Percentiles rank a stretch among this genome's conserved stretches.
These are phyloP conservation scores for Penicillium chermesinum DNA, from an alignment of 495 filamentous ascomycete species.

Conservation along the genomic window DNA sequence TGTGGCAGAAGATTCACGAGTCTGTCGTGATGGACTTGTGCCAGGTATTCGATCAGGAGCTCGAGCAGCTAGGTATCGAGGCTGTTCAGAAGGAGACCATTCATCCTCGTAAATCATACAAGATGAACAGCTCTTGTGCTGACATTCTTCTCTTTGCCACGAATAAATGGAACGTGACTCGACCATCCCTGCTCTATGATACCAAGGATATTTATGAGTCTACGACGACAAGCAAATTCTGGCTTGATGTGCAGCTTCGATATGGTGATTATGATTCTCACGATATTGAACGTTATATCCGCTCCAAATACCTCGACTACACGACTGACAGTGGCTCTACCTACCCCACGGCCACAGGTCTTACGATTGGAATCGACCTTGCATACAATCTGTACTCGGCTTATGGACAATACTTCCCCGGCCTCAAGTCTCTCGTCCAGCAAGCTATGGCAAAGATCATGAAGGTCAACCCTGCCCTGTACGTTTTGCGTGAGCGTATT, in stretches of 20 bases:
- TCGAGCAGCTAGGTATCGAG: conserved; percentile 94
- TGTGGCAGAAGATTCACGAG: conserved; percentile 99
- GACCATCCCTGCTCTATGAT: conserved; percentile 88
- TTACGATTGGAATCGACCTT: conserved; percentile 98
- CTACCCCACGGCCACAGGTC: conserved; percentile 93
- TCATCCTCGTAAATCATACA: conserved; percentile 99
- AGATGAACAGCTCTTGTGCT: conserved; percentile 99
- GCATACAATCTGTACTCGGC: conserved; percentile 98
- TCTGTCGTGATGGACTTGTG: conserved; percentile 99
- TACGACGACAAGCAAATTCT: conserved; percentile 98
- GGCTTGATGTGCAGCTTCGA: conserved; percentile 95
- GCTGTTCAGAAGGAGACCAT: conserved; percentile 99
- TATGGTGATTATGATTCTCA: conserved; percentile 99
- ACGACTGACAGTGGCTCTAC: conserved; percentile 99
- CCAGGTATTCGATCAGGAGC: conserved; percentile 98
- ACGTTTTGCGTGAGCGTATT: conserved; percentile 96
- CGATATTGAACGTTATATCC: conserved; percentile 96
- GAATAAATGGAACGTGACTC: conserved; percentile 97
- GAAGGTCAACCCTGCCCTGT: conserved; percentile 97
- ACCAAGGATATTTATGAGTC: conserved; percentile 95
- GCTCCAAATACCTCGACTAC: conserved; percentile 98
- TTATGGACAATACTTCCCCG: conserved; percentile 98
- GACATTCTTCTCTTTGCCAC: conserved; percentile 97
- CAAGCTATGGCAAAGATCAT: conserved; percentile 99
- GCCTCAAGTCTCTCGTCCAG: conserved; percentile 91